Evolutionary conservation across 495 filamentous ascomycete species (phyloP).

Genomic region (Aspergillus taichungensis): DNA sequence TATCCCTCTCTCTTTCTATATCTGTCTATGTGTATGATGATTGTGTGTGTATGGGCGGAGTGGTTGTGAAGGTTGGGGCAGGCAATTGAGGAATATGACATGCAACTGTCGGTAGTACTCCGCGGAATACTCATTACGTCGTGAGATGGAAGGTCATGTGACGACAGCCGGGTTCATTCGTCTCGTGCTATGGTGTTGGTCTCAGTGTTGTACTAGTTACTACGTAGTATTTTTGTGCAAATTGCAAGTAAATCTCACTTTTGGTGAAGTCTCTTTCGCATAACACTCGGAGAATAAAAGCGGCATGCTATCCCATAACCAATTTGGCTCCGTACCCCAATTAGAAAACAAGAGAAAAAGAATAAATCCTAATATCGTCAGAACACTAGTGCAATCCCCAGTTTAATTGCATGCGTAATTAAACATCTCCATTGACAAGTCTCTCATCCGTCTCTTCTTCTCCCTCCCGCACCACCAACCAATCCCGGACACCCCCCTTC

Average conservation of each 20-base stretch:
- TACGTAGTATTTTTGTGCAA: too few species aligned
- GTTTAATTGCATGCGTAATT: background rate
- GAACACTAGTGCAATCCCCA: background rate
- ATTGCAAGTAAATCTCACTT: too few species aligned
- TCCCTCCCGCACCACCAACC: conserved; percentile 43
- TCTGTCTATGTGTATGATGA: background rate
- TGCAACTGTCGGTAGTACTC: too few species aligned
- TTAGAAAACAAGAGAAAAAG: background rate
- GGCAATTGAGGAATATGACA: background rate
- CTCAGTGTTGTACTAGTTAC: too few species aligned
- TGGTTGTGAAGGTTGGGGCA: background rate
- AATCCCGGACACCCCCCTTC: conserved; percentile 72
- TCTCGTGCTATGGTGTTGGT: too few species aligned
- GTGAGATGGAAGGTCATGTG: background rate
- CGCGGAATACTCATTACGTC: too few species aligned
- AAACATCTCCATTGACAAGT: conserved; percentile 32
- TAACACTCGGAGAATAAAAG: background rate
- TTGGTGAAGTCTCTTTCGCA: too few species aligned
- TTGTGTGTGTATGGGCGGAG: background rate
- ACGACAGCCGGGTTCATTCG: background rate
- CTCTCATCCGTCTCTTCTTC: conserved; percentile 13
- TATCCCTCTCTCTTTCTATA: background rate
- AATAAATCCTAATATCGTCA: background rate
- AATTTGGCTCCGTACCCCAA: background rate
- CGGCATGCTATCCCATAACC: background rate